Conservation (phyloP, 2,329 filamentous ascomycete species). For the Pyricularia grisea region DNA sequence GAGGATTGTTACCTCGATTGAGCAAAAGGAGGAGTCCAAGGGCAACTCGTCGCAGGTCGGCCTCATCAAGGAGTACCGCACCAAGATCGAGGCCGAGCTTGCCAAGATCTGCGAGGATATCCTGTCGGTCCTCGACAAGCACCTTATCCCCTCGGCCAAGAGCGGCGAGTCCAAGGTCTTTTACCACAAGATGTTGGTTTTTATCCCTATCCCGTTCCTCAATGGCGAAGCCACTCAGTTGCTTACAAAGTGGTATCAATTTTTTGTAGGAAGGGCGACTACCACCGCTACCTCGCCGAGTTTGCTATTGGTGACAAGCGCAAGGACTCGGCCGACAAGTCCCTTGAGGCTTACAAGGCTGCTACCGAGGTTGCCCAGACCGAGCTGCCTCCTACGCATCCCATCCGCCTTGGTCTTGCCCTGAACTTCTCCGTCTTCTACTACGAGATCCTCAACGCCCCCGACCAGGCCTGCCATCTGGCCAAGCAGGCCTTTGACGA, state of each 20-base stretch:
- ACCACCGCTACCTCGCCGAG: conserved; percentile 97
- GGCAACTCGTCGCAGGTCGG: conserved; percentile 84
- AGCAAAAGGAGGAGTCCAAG: conserved; percentile 99
- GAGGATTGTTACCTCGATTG: conserved; percentile 97
- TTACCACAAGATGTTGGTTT: conserved; percentile 92
- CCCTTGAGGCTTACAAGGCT: conserved; percentile 93
- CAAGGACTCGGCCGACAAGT: conserved; percentile 88
- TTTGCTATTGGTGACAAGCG: conserved; percentile 91
- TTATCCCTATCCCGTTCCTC: not conserved
- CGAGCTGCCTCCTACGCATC: conserved; percentile 83
- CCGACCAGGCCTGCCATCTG: conserved; percentile 95
- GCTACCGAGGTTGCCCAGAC: conserved; percentile 85
- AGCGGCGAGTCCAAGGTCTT: conserved; percentile 98
- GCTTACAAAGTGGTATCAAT: not conserved
- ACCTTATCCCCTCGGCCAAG: conserved; percentile 89
- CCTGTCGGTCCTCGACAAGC: conserved; percentile 85
- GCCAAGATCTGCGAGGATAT: conserved; percentile 98
- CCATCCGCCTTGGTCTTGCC: conserved; percentile 84
- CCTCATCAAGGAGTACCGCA: conserved; percentile 95
- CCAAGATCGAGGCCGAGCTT: conserved; percentile 96
- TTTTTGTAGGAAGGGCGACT: conserved; percentile 84
- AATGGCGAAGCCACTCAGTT: not conserved
- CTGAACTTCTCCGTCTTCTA: conserved; percentile 99
- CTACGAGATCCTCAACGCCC: conserved; percentile 99
- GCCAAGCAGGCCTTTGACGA: conserved; percentile 95